phyloP scores from a whole-genome alignment of 345 rosid genomes.

The Eutrema heterophyllum region DNA sequence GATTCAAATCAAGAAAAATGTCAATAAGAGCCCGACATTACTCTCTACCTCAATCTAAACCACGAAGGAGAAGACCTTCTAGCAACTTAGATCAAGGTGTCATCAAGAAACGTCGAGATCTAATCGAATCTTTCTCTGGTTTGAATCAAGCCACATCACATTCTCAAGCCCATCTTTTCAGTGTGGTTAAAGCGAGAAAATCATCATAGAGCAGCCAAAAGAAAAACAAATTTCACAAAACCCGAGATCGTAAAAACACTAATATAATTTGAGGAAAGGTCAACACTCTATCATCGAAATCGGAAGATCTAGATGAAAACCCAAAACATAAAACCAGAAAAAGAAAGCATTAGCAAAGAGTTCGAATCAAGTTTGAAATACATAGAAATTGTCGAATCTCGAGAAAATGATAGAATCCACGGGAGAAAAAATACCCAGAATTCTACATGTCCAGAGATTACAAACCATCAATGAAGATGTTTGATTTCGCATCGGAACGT shows the following conservation, averaged over 20 bases:
- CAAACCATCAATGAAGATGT: constrained; percentile 10
- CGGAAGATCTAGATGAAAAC: not conserved
- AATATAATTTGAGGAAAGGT: not conserved
- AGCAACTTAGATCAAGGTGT: constrained; percentile 29
- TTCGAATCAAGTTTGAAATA: not conserved
- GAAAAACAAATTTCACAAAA: not conserved
- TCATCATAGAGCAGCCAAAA: constrained; percentile 22
- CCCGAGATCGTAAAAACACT: not conserved
- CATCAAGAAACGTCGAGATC: constrained; percentile 17
- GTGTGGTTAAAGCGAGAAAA: constrained; percentile 37
- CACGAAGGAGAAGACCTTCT: constrained; percentile 20
- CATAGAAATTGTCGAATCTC: constrained; percentile 22
- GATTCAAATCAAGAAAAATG: constrained; percentile 6
- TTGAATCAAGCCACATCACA: not conserved
- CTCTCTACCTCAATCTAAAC: constrained; percentile 29
- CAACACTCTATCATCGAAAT: not conserved
- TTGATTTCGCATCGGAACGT: constrained; percentile 24
- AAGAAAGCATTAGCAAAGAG: not conserved
- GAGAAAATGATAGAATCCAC: constrained; percentile 32
- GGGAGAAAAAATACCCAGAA: not conserved
- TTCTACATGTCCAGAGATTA: constrained; percentile 31
- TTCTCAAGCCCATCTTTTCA: constrained; percentile 17
- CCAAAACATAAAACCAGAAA: not conserved
- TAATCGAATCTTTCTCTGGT: not conserved
- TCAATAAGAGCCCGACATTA: not conserved